Conservation (phyloP, 495 filamentous ascomycete species). For the Pyronema omphalodes region DNA sequence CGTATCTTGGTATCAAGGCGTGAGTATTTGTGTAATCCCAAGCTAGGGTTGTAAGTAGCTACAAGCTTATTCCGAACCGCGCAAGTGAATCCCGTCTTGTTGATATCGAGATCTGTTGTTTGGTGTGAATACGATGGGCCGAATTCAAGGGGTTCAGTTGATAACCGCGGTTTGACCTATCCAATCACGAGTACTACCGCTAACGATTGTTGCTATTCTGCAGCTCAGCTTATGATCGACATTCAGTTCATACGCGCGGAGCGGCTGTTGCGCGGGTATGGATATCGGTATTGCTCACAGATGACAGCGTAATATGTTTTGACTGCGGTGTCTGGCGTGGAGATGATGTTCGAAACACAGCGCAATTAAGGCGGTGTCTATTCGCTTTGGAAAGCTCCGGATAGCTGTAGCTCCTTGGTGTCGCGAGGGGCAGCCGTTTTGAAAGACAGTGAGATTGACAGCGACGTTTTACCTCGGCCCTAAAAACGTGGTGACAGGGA, state of each 20-base stretch:
- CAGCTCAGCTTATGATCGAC: background rate
- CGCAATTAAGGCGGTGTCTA: background rate
- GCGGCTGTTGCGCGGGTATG: background rate
- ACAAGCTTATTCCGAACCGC: background rate
- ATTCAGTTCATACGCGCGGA: background rate
- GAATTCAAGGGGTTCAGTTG: background rate
- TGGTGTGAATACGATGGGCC: background rate
- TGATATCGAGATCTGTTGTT: background rate
- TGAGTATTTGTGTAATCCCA: background rate
- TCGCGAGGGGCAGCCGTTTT: background rate
- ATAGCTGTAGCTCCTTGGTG: background rate
- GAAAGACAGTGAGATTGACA: background rate
- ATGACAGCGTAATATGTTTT: background rate
- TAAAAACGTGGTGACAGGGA: background rate
- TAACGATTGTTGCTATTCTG: background rate
- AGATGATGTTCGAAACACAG: background rate
- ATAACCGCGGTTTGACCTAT: background rate
- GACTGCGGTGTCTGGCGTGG: background rate
- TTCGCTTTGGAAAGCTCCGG: background rate
- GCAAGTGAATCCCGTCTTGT: background rate
- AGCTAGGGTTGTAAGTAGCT: background rate
- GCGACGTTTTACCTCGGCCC: background rate
- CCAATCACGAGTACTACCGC: background rate
- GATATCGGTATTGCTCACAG: background rate
- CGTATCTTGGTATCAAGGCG: background rate